These are phyloP conservation scores for Blastocystis sp. DNA, from an alignment of 352 stramenopile species.

Conservation along the genomic window DNA sequence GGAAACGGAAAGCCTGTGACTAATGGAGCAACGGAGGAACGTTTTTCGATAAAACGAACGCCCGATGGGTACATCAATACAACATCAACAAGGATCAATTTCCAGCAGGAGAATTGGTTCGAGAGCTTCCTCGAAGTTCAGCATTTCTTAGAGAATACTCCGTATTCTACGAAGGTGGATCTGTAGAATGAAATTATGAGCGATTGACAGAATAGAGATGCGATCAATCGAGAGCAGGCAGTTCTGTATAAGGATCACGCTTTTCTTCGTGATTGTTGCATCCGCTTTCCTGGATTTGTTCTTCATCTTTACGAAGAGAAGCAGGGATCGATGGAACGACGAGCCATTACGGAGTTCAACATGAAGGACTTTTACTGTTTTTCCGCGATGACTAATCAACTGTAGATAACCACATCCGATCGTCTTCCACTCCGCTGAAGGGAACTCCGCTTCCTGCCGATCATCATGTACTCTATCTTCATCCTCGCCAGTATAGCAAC, in stretches of 20 bases:
- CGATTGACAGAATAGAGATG: neutral
- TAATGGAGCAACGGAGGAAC: neutral
- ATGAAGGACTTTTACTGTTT: slow-evolving; percentile 52
- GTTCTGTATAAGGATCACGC: too few relatives aligned
- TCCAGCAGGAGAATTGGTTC: slow-evolving; percentile 41
- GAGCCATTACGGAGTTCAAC: neutral
- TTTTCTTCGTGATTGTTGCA: slow-evolving; percentile 13
- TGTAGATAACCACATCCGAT: neutral
- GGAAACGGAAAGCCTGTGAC: neutral
- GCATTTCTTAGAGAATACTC: neutral
- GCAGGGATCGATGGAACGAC: neutral
- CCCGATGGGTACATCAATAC: neutral
- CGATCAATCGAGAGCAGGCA: too few relatives aligned
- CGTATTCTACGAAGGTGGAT: neutral
- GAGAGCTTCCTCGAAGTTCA: slow-evolving; percentile 21
- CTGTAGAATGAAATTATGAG: neutral
- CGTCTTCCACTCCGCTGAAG: neutral
- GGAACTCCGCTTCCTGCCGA: neutral
- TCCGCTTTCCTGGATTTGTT: neutral
- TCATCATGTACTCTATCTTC: neutral
- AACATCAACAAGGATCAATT: slow-evolving; percentile 10
- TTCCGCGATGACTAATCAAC: neutral
- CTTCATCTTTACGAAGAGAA: neutral
- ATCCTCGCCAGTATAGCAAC: slow-evolving; percentile 39
- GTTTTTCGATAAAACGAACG: neutral